Evolutionary conservation across 192 early-diverging fungal species (phyloP).

Genomic region (Mortierella antarctica): DNA sequence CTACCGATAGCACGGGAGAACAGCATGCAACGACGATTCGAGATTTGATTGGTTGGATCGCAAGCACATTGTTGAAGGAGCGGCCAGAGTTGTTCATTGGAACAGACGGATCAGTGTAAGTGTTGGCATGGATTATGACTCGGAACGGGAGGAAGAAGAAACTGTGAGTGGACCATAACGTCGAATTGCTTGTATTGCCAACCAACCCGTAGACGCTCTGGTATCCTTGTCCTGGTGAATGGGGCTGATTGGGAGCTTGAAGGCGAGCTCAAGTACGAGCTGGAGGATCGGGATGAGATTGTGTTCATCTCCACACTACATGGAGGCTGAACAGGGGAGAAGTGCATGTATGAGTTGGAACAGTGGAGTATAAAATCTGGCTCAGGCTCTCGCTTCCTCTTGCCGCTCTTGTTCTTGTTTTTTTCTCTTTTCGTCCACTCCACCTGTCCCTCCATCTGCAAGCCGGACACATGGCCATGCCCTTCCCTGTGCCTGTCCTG

Average conservation of each 20-base stretch:
- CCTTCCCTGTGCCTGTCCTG: too few relatives aligned
- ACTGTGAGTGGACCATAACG: background rate
- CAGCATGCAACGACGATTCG: conserved; percentile 63
- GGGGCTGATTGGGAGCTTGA: conserved; percentile 97
- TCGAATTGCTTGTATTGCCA: background rate
- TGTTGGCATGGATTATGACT: background rate
- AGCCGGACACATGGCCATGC: too few relatives aligned
- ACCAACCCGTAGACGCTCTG: conserved; percentile 76
- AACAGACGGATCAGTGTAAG: conserved; percentile 81
- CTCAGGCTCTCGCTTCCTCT: background rate
- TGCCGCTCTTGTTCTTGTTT: too few relatives aligned
- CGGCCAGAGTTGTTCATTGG: conserved; percentile 88
- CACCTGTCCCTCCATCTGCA: too few relatives aligned
- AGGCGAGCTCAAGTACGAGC: conserved; percentile 84
- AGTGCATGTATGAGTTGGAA: too few relatives aligned
- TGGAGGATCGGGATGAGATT: conserved; percentile 83
- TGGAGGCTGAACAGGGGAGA: conserved; percentile 88
- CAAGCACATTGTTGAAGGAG: conserved; percentile 75
- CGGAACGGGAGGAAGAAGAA: background rate
- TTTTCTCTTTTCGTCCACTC: too few relatives aligned
- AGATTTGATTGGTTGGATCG: conserved; percentile 79
- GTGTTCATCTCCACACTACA: conserved; percentile 98
- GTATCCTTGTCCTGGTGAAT: conserved; percentile 95
- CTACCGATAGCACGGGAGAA: conserved; percentile 18
- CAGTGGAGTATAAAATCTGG: background rate